Evolutionary conservation across 768 basidiomycete species (phyloP).

Genomic region (Calvatia gigantea): DNA sequence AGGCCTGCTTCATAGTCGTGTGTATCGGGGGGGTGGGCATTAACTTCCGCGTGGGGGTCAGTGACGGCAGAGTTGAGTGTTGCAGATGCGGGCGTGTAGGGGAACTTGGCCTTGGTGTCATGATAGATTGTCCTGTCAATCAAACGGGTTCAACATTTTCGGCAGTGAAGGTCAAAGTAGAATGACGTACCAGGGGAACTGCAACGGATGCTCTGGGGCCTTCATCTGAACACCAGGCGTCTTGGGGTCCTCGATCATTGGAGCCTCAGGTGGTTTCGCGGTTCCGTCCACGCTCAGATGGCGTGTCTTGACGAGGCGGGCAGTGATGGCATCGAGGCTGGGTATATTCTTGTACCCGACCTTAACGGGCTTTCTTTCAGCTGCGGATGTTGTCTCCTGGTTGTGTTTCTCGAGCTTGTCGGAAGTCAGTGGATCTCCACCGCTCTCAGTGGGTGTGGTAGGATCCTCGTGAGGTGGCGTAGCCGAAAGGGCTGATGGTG

Average conservation of each 20-base stretch:
- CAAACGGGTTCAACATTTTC: slow-evolving; percentile 8
- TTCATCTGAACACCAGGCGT: slow-evolving; percentile 70
- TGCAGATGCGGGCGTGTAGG: slow-evolving; percentile 47
- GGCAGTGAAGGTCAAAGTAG: background rate
- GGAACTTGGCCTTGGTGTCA: slow-evolving; percentile 75
- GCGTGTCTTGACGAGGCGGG: slow-evolving; percentile 67
- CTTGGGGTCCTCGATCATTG: slow-evolving; percentile 81
- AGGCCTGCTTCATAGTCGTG: slow-evolving; percentile 82
- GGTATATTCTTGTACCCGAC: slow-evolving; percentile 90
- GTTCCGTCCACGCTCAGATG: slow-evolving; percentile 63
- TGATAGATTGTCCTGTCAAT: slow-evolving; percentile 80
- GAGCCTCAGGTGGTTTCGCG: slow-evolving; percentile 69
- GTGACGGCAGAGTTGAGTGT: slow-evolving; percentile 27
- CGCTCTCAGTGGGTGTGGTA: slow-evolving; percentile 15
- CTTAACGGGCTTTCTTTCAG: slow-evolving; percentile 21
- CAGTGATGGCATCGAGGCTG: slow-evolving; percentile 80
- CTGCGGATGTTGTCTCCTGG: slow-evolving; percentile 40
- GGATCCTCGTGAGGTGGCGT: slow-evolving; percentile 34
- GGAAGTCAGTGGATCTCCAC: slow-evolving; percentile 56
- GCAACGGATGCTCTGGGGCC: slow-evolving; percentile 80
- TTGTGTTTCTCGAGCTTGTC: slow-evolving; percentile 67
- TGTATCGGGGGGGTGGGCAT: slow-evolving; percentile 51
- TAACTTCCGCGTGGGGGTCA: slow-evolving; percentile 5
- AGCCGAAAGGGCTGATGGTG: slow-evolving; percentile 53
- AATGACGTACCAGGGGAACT: slow-evolving; percentile 70